Evolutionary conservation across 257 asterid species (phyloP).

Genomic region (Przewalskia tangutica): DNA sequence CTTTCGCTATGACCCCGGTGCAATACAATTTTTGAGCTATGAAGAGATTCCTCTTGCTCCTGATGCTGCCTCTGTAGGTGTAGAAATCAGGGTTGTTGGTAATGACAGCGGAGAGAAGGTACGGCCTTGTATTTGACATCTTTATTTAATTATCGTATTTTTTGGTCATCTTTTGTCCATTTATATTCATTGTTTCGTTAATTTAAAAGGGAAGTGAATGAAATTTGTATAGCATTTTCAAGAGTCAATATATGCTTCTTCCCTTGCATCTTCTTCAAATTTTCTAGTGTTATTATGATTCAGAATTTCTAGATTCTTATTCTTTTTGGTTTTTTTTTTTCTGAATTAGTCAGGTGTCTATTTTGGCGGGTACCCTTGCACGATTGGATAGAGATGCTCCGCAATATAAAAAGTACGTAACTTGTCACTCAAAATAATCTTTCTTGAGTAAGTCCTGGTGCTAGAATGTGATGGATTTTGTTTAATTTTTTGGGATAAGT

Average conservation of each 20-base stretch:
- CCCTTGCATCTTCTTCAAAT: not conserved
- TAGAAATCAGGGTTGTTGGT: conserved; percentile 96
- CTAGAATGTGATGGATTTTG: not conserved
- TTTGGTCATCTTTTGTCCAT: not conserved
- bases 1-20: conserved; percentile 80
- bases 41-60: conserved; percentile 98
- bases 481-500: not conserved
- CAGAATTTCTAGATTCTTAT: not conserved
- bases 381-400: conserved; percentile 99
- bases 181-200: not conserved
- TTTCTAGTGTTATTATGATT: not conserved
- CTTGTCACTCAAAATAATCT: not conserved
- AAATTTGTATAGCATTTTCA: not conserved
- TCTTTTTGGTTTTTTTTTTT: not conserved
- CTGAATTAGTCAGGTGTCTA: conserved; percentile 64
- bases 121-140: conserved; percentile 8
- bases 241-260: not conserved
- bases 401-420: conserved; percentile 72
- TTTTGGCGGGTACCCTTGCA: conserved; percentile 97
- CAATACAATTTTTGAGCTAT: conserved; percentile 81
- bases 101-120: conserved; percentile 99
- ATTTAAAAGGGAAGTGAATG: not conserved
- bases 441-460: not conserved
- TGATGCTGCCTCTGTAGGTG: conserved; percentile 92
- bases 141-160: not conserved